Evolutionary conservation across 2,329 filamentous ascomycete species (phyloP), one percentile per base, ranked within the genome.

Genomic region (Fusarium torulosum): DNA sequence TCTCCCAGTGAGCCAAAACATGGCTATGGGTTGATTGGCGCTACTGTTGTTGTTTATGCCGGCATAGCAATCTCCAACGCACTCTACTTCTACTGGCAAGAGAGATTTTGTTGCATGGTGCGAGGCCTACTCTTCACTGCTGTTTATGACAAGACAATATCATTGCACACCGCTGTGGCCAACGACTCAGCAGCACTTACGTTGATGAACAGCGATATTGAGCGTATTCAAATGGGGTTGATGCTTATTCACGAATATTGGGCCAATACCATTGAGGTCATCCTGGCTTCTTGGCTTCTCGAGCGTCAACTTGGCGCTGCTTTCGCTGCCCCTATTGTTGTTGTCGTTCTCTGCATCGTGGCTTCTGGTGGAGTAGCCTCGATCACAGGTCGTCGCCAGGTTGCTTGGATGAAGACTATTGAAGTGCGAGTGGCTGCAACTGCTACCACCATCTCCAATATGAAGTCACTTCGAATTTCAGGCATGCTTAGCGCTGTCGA

Each of bases 141-240:
- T 5, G 72, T 79, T 2, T 79, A 78, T 57, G 62, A 69, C 17
- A 76, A 76, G 68, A 77, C 76, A 1, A 65, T 75, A n/a, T 70
- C 63, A 3, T 6, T 45, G 20, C 41, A 33, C 3, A 55, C 70
- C 7, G 59, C 63, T 3, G 71, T 52, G 1, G 62, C 67, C 1
- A 72, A 72, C 2, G 75, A 79, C 44, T 74, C 75, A 2, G 76
- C 76, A 1, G 75, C 76, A 0, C 65, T 80, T 11, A 81, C 79
- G 0, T 60, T 81, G 13, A 81, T 81, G 79, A 81, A 75, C 52
- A 75, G 72, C 6, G 79, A 81, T 51, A 67, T 78, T 6, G 79
- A 80, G 50, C 73, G 75, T 15, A 75, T 80, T 33, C 61, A 73
- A 1, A 41, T 61, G 4, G 79, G 79, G 0, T 69, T 77, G 17